These are phyloP conservation scores for Rubroshorea leprosula DNA, from an alignment of 345 rosid genomes.

Conservation along the genomic window DNA sequence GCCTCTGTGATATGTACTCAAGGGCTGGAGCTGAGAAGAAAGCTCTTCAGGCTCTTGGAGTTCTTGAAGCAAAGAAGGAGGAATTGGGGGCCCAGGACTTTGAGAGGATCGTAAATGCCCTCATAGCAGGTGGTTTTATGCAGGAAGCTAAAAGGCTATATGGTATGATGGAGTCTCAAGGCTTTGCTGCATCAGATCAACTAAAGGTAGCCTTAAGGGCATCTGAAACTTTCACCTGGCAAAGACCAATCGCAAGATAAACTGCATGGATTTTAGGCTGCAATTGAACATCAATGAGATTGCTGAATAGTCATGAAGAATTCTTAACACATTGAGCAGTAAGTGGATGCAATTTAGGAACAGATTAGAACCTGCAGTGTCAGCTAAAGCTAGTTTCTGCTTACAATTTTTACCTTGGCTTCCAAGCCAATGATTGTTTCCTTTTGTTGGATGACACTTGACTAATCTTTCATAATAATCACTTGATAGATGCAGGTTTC, in stretches of 20 bases:
- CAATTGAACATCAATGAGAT: conserved; percentile 4
- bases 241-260: conserved; percentile 18
- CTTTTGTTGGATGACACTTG: neutral
- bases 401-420: neutral
- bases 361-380: neutral
- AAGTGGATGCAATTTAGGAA: neutral
- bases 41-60: conserved; percentile 71
- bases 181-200: conserved; percentile 35
- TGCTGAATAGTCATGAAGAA: neutral
- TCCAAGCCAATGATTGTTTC: neutral
- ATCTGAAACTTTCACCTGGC: conserved; percentile 20
- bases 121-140: conserved; percentile 52
- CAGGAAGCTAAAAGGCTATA: conserved; percentile 55
- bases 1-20: conserved; percentile 80
- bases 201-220: conserved; percentile 29
- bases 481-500: neutral
- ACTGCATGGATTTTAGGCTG: neutral
- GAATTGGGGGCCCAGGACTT: conserved; percentile 51
- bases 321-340: neutral
- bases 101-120: conserved; percentile 53
- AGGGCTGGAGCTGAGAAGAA: conserved; percentile 60
- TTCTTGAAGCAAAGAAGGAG: conserved; percentile 42
- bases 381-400: neutral
- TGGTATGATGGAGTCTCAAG: conserved; percentile 51
- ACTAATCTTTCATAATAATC: neutral